Percentiles rank a stretch among this genome's conserved stretches.
Evolutionary conservation across 306 rosid species (phyloP).

Genomic region (Glycine latifolia): DNA sequence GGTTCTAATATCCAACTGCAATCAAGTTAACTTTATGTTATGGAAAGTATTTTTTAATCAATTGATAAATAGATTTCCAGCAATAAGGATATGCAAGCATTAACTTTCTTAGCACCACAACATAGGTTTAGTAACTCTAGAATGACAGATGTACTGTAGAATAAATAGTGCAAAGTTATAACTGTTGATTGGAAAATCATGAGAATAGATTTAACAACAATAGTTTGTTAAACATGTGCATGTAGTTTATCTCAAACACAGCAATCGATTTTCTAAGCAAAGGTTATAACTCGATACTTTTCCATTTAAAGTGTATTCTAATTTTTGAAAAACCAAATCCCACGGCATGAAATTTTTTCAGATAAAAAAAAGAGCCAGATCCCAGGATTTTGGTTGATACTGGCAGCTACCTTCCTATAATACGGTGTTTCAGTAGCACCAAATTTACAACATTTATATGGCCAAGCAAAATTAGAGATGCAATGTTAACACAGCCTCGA

Average conservation of each 20-base stretch:
- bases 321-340: not conserved
- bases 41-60: conserved; percentile 19
- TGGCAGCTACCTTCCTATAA: conserved; percentile 1
- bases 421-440: conserved; percentile 29
- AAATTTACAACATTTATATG: conserved; percentile 32
- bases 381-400: conserved; percentile 14
- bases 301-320: not conserved
- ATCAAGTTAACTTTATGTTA: conserved; percentile 34
- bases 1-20: conserved; percentile 73
- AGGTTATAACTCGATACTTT: not conserved
- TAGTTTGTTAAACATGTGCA: not conserved
- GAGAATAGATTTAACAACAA: not conserved
- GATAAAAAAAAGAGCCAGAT: not conserved
- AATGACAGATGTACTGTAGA: not conserved
- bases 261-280: not conserved
- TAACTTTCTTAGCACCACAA: conserved; percentile 16
- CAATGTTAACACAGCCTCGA: conserved; percentile 4
- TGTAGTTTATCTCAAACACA: not conserved
- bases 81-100: not conserved
- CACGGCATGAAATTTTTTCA: not conserved
- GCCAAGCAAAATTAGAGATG: conserved; percentile 27
- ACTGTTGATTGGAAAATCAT: not conserved
- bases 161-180: conserved; percentile 17
- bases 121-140: conserved; percentile 14
- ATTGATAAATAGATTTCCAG: not conserved